phyloP scores from a whole-genome alignment of 768 basidiomycete species.

The Stropharia rugosoannulata region DNA sequence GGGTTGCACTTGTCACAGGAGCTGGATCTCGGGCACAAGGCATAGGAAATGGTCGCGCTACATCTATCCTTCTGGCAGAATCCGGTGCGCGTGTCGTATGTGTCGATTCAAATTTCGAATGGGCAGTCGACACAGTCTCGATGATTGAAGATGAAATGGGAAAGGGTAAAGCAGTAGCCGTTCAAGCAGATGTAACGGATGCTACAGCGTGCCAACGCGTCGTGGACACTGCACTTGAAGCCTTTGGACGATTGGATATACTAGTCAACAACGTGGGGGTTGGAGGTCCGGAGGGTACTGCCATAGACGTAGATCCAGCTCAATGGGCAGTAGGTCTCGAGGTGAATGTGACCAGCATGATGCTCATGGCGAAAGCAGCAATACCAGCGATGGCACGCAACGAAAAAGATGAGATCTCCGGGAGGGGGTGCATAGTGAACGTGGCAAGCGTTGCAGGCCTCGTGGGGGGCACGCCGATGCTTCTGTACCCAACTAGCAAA shows the following conservation, averaged over 20 bases:
- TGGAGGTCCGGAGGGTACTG: constrained; percentile 35
- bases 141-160: constrained; percentile 41
- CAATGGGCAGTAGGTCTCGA: constrained; percentile 36
- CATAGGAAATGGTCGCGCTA: constrained; percentile 42
- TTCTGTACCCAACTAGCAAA: constrained; percentile 43
- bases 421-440: constrained; percentile 40
- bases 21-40: constrained; percentile 38
- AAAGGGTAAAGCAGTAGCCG: constrained; percentile 26
- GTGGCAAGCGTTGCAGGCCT: constrained; percentile 38
- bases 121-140: constrained; percentile 35
- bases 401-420: constrained; percentile 22
- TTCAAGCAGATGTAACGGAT: constrained; percentile 36
- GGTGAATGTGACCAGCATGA: constrained; percentile 41
- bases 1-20: constrained; percentile 42
- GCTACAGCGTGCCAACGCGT: constrained; percentile 32
- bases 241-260: constrained; percentile 40
- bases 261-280: constrained; percentile 43
- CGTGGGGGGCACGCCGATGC: constrained; percentile 36
- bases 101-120: constrained; percentile 33
- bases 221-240: constrained; percentile 31
- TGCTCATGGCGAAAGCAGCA: constrained; percentile 42
- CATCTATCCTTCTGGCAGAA: constrained; percentile 41
- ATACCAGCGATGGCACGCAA: constrained; percentile 43
- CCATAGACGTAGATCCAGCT: constrained; percentile 34
- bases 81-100: constrained; percentile 37